A percentile compares a stretch with the other conserved stretches of the same genome.
These are phyloP conservation scores for Pyrenochaeta sp. DNA, from an alignment of 2,329 filamentous ascomycete genomes.

Conservation along the genomic window DNA sequence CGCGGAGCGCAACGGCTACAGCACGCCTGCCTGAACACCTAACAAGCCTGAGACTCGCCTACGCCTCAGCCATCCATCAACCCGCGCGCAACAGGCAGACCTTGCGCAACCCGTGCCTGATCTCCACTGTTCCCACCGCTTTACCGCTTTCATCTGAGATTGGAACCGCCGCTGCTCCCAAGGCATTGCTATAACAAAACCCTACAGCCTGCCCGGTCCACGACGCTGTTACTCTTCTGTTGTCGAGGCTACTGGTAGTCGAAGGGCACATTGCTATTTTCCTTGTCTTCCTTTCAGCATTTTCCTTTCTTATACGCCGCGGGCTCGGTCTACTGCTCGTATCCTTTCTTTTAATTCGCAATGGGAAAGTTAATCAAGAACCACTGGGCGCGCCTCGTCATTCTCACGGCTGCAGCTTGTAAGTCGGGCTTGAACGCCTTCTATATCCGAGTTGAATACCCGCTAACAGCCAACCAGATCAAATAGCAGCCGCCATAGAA, in stretches of 20 bases:
- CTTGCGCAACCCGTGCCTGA: slow-evolving; percentile 29
- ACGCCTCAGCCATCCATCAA: slow-evolving; percentile 40
- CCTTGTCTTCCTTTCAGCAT: slow-evolving; percentile 10
- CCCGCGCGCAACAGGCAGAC: slow-evolving; percentile 8
- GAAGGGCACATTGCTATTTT: slow-evolving; percentile 24
- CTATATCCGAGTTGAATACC: not conserved
- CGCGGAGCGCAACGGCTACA: slow-evolving; percentile 34
- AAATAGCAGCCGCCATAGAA: slow-evolving; percentile 83
- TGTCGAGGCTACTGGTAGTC: slow-evolving; percentile 50
- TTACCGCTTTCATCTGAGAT: slow-evolving; percentile 22
- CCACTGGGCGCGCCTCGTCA: slow-evolving; percentile 95
- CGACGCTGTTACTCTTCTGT: slow-evolving; percentile 39
- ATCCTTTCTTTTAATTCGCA: slow-evolving; percentile 39
- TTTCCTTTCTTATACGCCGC: slow-evolving; percentile 29
- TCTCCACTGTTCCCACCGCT: slow-evolving; percentile 17
- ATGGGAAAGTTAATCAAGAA: slow-evolving; percentile 99
- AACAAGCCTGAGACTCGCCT: slow-evolving; percentile 45
- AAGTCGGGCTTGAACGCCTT: slow-evolving; percentile 44
- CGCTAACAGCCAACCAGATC: slow-evolving; percentile 65
- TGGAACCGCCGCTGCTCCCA: slow-evolving; percentile 19
- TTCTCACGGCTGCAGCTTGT: slow-evolving; percentile 84
- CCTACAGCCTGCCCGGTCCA: slow-evolving; percentile 27
- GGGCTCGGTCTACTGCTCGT: slow-evolving; percentile 40
- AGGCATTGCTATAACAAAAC: slow-evolving; percentile 46
- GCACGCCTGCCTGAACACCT: slow-evolving; percentile 39